Base-by-base conservation (phyloP, 2,329 filamentous ascomycete genomes). In the Myrmaecium sp. region DNA sequence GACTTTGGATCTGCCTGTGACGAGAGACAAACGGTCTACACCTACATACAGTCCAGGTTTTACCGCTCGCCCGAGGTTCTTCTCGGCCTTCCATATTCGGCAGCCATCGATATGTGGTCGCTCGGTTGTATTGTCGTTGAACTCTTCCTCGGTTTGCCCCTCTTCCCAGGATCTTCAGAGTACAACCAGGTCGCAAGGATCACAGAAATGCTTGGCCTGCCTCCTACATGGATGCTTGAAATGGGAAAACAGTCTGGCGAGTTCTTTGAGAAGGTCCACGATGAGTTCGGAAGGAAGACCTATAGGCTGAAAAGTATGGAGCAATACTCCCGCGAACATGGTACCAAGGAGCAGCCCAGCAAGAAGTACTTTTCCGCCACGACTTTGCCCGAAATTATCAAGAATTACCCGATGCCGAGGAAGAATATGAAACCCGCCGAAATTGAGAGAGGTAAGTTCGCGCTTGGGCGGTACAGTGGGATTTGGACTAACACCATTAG, bases 71-170 rank as follows among this genome's bases (percentile, higher is more conserved):
- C 89, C 1, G 89, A 98, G 51, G 89, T 98, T 8, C 56, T 98
- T 19, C 62, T 98, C n/a, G 89, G 89, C 4, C 59, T 98, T 25
- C 89, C 89, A 14, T 98, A 98, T 51, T 95, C 89, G 9, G 94
- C 89, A 4, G 89, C 89, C 22, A 98, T 98, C 44, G 89, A 98
- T 47, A 98, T 98, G 86, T 98, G 89, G 89, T 98, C 89, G 4
- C 61, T 98, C 23, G 89, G 89, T 28, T 98, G 89, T 54, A 98
- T 98, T 39, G 86, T 98, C 10, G 89, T 98, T 14, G 89, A 98
- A 53, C 64, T 98, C 11, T 98, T 98, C 62, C 65, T 98, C 1
- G 89, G 89, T 23, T 62, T 98, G 26, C 89, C 89, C 1, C 57
- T 98, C 3, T 98, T 98, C 52, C 89, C 89, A 5, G 89, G 89